These are phyloP conservation scores for Penicillium sp. DNA, from an alignment of 2,329 filamentous ascomycete species.

Conservation along the genomic window DNA sequence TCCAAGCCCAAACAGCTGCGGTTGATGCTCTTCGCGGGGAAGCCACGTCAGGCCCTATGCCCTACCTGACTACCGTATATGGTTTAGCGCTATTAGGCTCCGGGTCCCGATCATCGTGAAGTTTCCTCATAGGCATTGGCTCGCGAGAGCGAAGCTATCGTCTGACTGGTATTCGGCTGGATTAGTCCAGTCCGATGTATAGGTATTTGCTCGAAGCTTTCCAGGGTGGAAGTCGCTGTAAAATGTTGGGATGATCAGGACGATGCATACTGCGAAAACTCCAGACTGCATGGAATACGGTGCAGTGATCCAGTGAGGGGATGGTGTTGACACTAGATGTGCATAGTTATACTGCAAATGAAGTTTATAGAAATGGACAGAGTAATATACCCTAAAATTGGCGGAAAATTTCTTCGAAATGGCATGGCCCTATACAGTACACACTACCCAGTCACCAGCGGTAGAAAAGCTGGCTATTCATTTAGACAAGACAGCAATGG, in stretches of 20 bases:
- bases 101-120: not conserved
- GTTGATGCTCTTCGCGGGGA: slow-evolving; percentile 19
- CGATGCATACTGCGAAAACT: slow-evolving; percentile 12
- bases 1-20: not conserved
- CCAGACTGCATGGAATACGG: slow-evolving; percentile 2
- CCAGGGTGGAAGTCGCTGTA: slow-evolving; percentile 16
- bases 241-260: slow-evolving; percentile 4
- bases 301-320: not conserved
- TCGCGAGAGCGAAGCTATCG: slow-evolving; percentile 14
- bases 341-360: not conserved
- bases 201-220: not conserved
- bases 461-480: not conserved
- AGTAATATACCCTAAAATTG: not conserved
- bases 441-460: not conserved
- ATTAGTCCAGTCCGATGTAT: slow-evolving; percentile 7
- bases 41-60: slow-evolving; percentile 17
- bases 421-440: not conserved
- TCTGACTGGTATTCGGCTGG: slow-evolving; percentile 9
- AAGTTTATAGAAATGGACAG: not conserved
- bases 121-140: slow-evolving; percentile 13
- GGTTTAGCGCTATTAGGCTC: slow-evolving; percentile 6
- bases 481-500: not conserved
- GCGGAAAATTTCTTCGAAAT: not conserved
- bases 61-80: slow-evolving; percentile 3
- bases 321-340: not conserved